Base-by-base conservation (phyloP, 2,329 filamentous ascomycete genomes). In the Cylindrodendrum hubeiense region DNA sequence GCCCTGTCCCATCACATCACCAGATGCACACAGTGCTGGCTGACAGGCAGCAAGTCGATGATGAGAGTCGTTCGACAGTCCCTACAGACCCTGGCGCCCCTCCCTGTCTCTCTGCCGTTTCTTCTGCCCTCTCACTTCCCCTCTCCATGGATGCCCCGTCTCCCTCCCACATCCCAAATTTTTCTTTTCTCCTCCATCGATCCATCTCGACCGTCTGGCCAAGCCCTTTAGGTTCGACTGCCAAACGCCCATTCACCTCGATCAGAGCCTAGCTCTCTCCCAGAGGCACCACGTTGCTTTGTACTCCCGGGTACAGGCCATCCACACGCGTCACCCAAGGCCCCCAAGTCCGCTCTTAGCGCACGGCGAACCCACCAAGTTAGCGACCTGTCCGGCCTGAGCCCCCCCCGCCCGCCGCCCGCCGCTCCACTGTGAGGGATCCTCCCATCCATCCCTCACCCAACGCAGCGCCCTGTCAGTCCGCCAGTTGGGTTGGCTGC, bases 51-150 rank as follows among this genome's bases (percentile, higher is more conserved):
- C 55, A 63, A 47, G 37, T 43, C 50, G 55, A 64, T 63, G 55
- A 44, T 47, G 50, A 50, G 50, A 63, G 60, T 63, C 60, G 60
- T 63, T 64, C 61, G 61, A 64, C 61, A 50, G 50, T 55, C 55
- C 55, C 60, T 50, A 46, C 26, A 41, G 34, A 39, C 30, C 46
- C 50, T 47, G 44, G 12, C 54, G 49, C 44, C 34, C 47, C 37
- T 49, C 61, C 44, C 61, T 50, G 55, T 39, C 60, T 49, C 52
- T 51, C 52, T 58, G 19, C 30, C 43, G 22, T 39, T 24, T 37
- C 46, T 50, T 59, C 52, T 43, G n/a, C n/a, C 34, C 57, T 43
- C 47, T 53, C 41, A 52, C 54, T 59, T 50, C 49, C 49, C 51
- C 47, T 54, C 54, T 43, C 51, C 9, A 1, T 5, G 24, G 9